Conservation (phyloP, 2,329 filamentous ascomycete genomes). For the Spiromastix sp. region DNA sequence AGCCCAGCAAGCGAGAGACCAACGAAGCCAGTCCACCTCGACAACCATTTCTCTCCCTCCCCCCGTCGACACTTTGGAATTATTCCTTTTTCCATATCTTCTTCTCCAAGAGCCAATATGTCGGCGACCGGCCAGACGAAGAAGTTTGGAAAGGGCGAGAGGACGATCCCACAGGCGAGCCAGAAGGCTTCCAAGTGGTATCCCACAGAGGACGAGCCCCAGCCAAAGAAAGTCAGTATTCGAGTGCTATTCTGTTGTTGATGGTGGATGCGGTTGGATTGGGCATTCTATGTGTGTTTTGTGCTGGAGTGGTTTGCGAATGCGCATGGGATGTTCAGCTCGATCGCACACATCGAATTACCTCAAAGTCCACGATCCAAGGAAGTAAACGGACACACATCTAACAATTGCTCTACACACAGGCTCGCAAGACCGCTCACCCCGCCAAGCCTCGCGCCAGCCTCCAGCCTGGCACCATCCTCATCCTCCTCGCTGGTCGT, state of each 20-base stretch:
- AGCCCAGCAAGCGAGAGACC: no score
- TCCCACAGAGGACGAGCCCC: slow-evolving; percentile 80
- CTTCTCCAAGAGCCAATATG: slow-evolving; percentile 43
- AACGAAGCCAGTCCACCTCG: slow-evolving; percentile 24
- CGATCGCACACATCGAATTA: not conserved
- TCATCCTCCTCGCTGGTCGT: slow-evolving; percentile 97
- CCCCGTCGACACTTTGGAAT: slow-evolving; percentile 33
- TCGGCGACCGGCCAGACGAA: slow-evolving; percentile 57
- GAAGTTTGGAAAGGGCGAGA: slow-evolving; percentile 96
- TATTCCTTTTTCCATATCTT: slow-evolving; percentile 26
- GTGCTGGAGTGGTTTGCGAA: not conserved
- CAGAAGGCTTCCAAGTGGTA: slow-evolving; percentile 99
- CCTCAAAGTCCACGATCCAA: not conserved
- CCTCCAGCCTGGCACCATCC: slow-evolving; percentile 87
- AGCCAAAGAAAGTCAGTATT: slow-evolving; percentile 84
- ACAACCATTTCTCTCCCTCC: slow-evolving; percentile 31
- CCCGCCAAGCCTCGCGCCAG: slow-evolving; percentile 77
- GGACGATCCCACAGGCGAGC: slow-evolving; percentile 73
- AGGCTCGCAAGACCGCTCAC: slow-evolving; percentile 93
- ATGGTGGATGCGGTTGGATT: not conserved
- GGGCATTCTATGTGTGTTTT: not conserved
- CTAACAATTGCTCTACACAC: slow-evolving; percentile 22
- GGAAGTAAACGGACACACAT: slow-evolving; percentile 2
- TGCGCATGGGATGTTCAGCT: not conserved
- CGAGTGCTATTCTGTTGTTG: slow-evolving; percentile 2